Percentiles rank a stretch among this genome's conserved stretches.
Evolutionary conservation across 805 yeast genomes (phyloP).

Genomic region (Kurtzmaniella cleridarum): DNA sequence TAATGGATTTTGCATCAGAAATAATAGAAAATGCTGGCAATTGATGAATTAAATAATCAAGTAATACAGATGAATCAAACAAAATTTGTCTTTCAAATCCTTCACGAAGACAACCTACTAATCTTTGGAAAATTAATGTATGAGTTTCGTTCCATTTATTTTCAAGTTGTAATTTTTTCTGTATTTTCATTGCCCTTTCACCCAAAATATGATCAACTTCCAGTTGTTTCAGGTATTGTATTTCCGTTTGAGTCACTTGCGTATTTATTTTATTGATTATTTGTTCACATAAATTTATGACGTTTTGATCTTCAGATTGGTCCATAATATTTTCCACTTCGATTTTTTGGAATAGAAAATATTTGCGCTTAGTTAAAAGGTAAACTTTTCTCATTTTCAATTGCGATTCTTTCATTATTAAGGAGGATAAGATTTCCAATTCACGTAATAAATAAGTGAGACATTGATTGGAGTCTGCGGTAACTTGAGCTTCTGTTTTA

Average conservation of each 20-base stretch:
- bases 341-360: conserved; percentile 37
- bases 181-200: conserved; percentile 40
- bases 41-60: conserved; percentile 42
- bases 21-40: conserved; percentile 11
- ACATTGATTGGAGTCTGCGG: too few species aligned
- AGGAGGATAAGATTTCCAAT: too few species aligned
- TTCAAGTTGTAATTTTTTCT: conserved; percentile 44
- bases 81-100: conserved; percentile 49
- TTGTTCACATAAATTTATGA: conserved; percentile 23
- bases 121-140: conserved; percentile 34
- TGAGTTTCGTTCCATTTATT: conserved; percentile 53
- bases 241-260: conserved; percentile 51
- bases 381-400: conserved; percentile 25
- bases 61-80: conserved; percentile 48
- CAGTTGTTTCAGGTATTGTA: conserved; percentile 37
- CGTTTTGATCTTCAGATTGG: conserved; percentile 10
- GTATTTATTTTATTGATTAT: conserved; percentile 27
- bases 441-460: too few species aligned
- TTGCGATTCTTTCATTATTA: too few species aligned
- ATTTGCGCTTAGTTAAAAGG: conserved; percentile 42
- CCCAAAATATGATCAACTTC: conserved; percentile 50
- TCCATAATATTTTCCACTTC: conserved; percentile 25
- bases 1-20: not conserved
- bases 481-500: not conserved
- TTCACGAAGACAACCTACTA: conserved; percentile 40